These are phyloP conservation scores for Aspergillus japonicus DNA, from an alignment of 2,329 filamentous ascomycete genomes.

Conservation along the genomic window DNA sequence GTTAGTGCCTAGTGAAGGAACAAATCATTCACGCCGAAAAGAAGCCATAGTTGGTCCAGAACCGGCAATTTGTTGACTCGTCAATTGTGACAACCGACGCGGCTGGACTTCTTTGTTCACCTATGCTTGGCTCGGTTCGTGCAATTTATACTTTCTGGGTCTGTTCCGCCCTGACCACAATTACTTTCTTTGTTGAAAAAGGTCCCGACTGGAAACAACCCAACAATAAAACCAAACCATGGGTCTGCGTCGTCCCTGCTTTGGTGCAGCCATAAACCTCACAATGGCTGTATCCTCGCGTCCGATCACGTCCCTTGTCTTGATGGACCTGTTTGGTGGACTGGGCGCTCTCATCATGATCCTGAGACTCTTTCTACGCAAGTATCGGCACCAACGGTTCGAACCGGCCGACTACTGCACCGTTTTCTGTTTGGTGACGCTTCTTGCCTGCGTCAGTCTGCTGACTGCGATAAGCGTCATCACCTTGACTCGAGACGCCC, in stretches of 20 bases:
- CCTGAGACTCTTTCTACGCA: conserved; percentile 12
- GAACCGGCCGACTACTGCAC: conserved; percentile 16
- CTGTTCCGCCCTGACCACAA: neutral
- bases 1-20: neutral
- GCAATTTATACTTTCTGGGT: neutral
- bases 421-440: conserved; percentile 8
- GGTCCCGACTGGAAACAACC: neutral
- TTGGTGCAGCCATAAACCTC: neutral
- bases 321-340: conserved; percentile 8
- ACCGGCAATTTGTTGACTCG: neutral
- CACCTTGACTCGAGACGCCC: conserved; percentile 1
- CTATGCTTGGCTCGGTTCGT: neutral
- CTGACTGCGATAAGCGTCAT: conserved; percentile 3
- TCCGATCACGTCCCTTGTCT: conserved; percentile 1
- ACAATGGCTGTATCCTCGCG: conserved; percentile 1
- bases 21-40: neutral
- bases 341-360: conserved; percentile 12
- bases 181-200: neutral
- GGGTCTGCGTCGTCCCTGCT: neutral
- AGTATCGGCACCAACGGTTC: conserved; percentile 11
- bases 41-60: neutral
- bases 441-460: conserved; percentile 1
- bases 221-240: neutral
- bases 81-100: neutral
- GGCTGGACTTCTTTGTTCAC: neutral